Conservation (phyloP, 345 rosid species). For the Zanthoxylum bungeanum region DNA sequence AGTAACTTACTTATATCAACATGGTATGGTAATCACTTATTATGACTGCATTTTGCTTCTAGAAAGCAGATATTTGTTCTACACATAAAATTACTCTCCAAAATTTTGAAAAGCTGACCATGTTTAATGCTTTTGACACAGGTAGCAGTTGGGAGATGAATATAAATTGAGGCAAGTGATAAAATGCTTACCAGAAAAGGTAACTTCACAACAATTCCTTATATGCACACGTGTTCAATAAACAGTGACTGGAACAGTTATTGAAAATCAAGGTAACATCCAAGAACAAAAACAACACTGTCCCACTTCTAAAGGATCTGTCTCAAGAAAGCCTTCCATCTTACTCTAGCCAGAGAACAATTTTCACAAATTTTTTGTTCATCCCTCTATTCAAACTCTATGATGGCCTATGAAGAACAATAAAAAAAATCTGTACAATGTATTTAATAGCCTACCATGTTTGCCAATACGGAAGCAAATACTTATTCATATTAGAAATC, state of each 20-base stretch:
- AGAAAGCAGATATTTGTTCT: not conserved
- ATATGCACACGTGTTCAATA: not conserved
- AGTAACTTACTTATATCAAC: too few relatives aligned
- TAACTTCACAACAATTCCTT: not conserved
- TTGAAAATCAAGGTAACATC: not conserved
- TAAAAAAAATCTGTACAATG: conserved; percentile 6
- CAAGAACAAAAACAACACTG: not conserved
- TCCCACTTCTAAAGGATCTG: not conserved
- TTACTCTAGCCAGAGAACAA: not conserved
- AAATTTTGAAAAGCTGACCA: not conserved
- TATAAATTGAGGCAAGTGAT: not conserved
- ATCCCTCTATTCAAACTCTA: not conserved
- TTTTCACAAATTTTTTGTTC: not conserved
- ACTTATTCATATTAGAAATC: conserved; percentile 3
- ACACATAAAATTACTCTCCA: not conserved
- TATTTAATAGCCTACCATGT: conserved; percentile 16
- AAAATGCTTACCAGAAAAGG: not conserved
- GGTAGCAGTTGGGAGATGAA: not conserved
- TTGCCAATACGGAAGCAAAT: not conserved
- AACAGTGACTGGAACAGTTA: not conserved
- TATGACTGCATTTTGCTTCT: not conserved
- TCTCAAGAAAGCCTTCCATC: not conserved
- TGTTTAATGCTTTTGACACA: not conserved
- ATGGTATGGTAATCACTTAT: not conserved
- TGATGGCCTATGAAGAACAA: conserved; percentile 4